phyloP scores from a whole-genome alignment of 805 yeast species.

The Metschnikowia peoriensis region DNA sequence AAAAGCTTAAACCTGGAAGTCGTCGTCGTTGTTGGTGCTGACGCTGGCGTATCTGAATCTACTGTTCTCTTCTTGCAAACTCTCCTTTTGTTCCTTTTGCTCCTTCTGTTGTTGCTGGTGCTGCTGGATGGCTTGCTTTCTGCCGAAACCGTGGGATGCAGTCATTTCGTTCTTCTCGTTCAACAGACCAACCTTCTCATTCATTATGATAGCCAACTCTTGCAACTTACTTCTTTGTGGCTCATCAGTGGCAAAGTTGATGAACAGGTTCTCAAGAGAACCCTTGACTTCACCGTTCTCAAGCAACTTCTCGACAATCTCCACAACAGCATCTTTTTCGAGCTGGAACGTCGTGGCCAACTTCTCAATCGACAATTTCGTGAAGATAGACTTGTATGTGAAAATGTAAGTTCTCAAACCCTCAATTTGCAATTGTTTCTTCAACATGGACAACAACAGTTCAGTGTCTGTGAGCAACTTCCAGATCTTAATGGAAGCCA shows the following conservation, averaged over 20 bases:
- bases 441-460: slow-evolving; percentile 66
- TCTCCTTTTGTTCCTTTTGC: slow-evolving; percentile 31
- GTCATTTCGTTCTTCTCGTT: slow-evolving; percentile 84
- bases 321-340: slow-evolving; percentile 51
- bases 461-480: slow-evolving; percentile 69
- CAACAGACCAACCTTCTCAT: slow-evolving; percentile 74
- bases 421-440: slow-evolving; percentile 78
- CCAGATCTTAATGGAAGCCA: slow-evolving; percentile 84
- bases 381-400: slow-evolving; percentile 74
- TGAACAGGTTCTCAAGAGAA: slow-evolving; percentile 61
- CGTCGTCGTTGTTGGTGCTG: slow-evolving; percentile 44
- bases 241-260: slow-evolving; percentile 66
- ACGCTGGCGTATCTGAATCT: slow-evolving; percentile 46
- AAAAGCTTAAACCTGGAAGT: slow-evolving; percentile 30
- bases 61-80: slow-evolving; percentile 36
- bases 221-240: slow-evolving; percentile 83
- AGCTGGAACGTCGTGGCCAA: slow-evolving; percentile 69
- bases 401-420: slow-evolving; percentile 92
- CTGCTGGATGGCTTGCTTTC: slow-evolving; percentile 39
- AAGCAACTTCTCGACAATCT: slow-evolving; percentile 72
- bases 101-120: slow-evolving; percentile 34
- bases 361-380: slow-evolving; percentile 66
- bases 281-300: slow-evolving; percentile 76
- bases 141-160: slow-evolving; percentile 68
- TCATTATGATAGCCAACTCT: slow-evolving; percentile 79